These are phyloP conservation scores for Bimuria novae-zelandiae DNA, from an alignment of 2,329 filamentous ascomycete species.

Conservation along the genomic window DNA sequence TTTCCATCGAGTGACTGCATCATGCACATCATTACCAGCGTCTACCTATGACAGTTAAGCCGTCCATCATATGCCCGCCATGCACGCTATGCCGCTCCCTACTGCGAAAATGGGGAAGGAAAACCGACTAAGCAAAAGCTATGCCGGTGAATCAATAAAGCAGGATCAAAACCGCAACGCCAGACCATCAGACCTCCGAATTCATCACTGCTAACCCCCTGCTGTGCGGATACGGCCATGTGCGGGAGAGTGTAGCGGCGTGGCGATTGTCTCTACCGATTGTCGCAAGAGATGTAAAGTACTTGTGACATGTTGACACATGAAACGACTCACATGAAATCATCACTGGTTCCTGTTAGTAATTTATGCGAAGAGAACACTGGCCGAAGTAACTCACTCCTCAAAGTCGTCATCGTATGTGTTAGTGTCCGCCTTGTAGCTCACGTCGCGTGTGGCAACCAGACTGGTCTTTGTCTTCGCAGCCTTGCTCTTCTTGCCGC, in stretches of 20 bases:
- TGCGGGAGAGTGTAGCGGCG: conserved; percentile 12
- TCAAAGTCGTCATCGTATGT: conserved; percentile 84
- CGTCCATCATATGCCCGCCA: neutral
- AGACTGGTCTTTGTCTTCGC: conserved; percentile 92
- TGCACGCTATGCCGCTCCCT: conserved; percentile 7
- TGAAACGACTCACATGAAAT: conserved; percentile 43
- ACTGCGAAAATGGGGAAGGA: neutral
- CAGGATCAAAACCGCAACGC: conserved; percentile 10
- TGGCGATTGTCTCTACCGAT: conserved; percentile 13
- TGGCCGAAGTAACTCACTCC: conserved; percentile 65
- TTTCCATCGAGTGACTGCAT: neutral
- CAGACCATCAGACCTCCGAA: conserved; percentile 4
- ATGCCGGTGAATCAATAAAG: conserved; percentile 1
- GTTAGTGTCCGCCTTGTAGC: conserved; percentile 67
- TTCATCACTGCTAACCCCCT: neutral
- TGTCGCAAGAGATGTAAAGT: conserved; percentile 8
- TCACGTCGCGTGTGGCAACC: conserved; percentile 65
- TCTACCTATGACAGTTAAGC: neutral
- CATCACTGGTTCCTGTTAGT: conserved; percentile 39
- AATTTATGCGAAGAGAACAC: neutral
- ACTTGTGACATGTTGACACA: neutral
- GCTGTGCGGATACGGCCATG: neutral
- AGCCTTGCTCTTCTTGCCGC: conserved; percentile 95
- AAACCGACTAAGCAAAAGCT: conserved; percentile 8
- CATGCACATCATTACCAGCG: conserved; percentile 6